Evolutionary conservation across 768 basidiomycete genomes (phyloP).

Genomic region (Obba rivulosa): DNA sequence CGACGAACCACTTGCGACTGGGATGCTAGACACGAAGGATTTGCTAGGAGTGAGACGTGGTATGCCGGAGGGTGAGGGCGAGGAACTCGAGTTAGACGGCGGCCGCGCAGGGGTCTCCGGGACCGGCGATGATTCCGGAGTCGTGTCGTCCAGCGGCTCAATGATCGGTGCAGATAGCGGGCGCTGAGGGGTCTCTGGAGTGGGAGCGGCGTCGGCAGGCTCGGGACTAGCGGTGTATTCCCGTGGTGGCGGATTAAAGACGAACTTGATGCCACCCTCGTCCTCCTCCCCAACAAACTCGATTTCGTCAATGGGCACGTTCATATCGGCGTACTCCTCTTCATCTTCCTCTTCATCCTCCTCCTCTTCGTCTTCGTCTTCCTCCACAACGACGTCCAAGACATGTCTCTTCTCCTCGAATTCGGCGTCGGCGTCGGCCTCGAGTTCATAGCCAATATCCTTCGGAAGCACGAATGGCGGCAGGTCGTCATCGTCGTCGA

Average conservation of each 20-base stretch:
- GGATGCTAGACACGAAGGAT: neutral
- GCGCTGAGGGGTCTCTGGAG: neutral
- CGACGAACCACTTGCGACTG: neutral
- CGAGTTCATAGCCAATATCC: constrained; percentile 34
- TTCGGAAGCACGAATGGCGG: constrained; percentile 46
- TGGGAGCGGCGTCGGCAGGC: neutral
- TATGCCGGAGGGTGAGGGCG: constrained; percentile 40
- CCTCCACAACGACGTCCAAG: constrained; percentile 39
- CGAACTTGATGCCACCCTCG: constrained; percentile 67
- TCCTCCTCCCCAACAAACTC: constrained; percentile 55
- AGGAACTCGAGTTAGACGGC: constrained; percentile 14
- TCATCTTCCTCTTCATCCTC: constrained; percentile 25
- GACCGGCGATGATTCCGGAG: neutral
- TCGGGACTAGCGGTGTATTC: constrained; percentile 12
- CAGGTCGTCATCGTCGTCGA: constrained; percentile 39
- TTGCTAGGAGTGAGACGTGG: constrained; percentile 34
- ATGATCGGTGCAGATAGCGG: constrained; percentile 1
- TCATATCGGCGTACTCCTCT: constrained; percentile 21
- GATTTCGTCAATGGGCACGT: constrained; percentile 23
- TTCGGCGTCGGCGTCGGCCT: constrained; percentile 4
- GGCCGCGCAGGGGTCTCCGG: constrained; percentile 1
- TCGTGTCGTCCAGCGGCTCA: constrained; percentile 10
- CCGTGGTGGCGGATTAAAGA: constrained; percentile 55
- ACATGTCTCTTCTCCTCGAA: constrained; percentile 17
- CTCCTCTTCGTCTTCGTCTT: constrained; percentile 42